These are phyloP conservation scores for Pharnaceum exiguum DNA, from an alignment of 148 eudicot genomes.

Conservation along the genomic window DNA sequence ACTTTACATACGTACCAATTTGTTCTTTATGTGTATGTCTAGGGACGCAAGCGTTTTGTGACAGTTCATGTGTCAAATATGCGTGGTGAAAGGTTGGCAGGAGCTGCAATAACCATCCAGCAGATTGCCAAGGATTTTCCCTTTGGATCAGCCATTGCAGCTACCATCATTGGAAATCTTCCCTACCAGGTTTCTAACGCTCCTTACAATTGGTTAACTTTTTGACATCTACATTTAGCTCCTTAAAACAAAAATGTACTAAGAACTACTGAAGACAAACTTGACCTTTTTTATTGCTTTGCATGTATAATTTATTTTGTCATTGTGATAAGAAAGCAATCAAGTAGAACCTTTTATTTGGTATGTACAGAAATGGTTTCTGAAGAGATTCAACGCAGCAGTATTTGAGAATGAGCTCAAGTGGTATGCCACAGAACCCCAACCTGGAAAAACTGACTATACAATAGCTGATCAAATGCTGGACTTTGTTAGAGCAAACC, in stretches of 20 bases:
- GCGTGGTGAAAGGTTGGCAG: conserved; percentile 51
- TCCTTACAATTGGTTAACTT: not conserved
- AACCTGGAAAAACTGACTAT: conserved; percentile 60
- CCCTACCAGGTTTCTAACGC: conserved; percentile 53
- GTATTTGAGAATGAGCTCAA: conserved; percentile 92
- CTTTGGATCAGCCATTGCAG: conserved; percentile 85
- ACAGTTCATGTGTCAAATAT: conserved; percentile 62
- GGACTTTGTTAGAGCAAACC: conserved; percentile 57
- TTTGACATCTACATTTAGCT: not conserved
- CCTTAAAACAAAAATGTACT: not conserved
- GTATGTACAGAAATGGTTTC: conserved; percentile 71
- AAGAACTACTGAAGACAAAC: not conserved
- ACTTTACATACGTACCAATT: not conserved
- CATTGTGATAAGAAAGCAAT: too few relatives aligned
- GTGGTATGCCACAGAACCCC: conserved; percentile 78
- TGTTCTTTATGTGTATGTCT: not conserved
- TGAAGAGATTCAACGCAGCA: conserved; percentile 77
- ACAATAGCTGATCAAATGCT: conserved; percentile 66
- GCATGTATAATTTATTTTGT: too few relatives aligned
- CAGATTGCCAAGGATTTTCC: conserved; percentile 80
- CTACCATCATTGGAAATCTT: conserved; percentile 56
- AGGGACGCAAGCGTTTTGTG: conserved; percentile 83
- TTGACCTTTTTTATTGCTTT: too few relatives aligned
- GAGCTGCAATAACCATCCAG: conserved; percentile 48
- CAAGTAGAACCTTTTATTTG: too few relatives aligned